phyloP scores from a whole-genome alignment of 179 eudicot genomes.

The Beta macrorhiza region DNA sequence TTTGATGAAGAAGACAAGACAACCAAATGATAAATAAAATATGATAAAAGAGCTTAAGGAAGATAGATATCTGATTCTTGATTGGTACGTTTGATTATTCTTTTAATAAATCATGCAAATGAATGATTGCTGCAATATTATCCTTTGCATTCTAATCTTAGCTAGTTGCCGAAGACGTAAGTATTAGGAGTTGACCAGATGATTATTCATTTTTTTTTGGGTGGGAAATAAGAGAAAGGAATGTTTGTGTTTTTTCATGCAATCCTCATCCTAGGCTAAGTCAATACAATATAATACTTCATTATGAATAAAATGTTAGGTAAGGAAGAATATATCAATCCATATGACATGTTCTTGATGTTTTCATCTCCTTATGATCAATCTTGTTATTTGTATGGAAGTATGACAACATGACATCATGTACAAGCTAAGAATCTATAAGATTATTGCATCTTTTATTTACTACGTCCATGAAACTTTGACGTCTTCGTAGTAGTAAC shows the following conservation, averaged over 20 bases:
- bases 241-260: slow-evolving; percentile 20
- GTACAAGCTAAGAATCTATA: background rate
- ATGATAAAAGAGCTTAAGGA: background rate
- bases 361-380: background rate
- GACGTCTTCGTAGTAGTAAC: background rate
- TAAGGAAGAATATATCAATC: background rate
- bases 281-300: slow-evolving; percentile 11
- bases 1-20: slow-evolving; percentile 18
- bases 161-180: background rate
- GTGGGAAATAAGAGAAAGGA: slow-evolving; percentile 10
- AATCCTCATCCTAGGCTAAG: slow-evolving; percentile 17
- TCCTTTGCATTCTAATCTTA: background rate
- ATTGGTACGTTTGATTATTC: slow-evolving; percentile 8
- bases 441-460: background rate
- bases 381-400: slow-evolving; percentile 11
- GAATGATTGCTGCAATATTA: slow-evolving; percentile 7
- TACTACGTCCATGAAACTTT: background rate
- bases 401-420: slow-evolving; percentile 15
- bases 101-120: background rate
- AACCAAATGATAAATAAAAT: slow-evolving; percentile 1
- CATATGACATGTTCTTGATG: background rate
- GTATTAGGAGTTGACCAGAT: slow-evolving; percentile 30
- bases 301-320: slow-evolving; percentile 7
- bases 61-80: slow-evolving; percentile 23
- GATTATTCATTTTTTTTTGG: background rate